Percentiles rank a stretch among this genome's conserved stretches.
These are phyloP conservation scores for Misopates orontium DNA, from an alignment of 257 asterid genomes.

Conservation along the genomic window DNA sequence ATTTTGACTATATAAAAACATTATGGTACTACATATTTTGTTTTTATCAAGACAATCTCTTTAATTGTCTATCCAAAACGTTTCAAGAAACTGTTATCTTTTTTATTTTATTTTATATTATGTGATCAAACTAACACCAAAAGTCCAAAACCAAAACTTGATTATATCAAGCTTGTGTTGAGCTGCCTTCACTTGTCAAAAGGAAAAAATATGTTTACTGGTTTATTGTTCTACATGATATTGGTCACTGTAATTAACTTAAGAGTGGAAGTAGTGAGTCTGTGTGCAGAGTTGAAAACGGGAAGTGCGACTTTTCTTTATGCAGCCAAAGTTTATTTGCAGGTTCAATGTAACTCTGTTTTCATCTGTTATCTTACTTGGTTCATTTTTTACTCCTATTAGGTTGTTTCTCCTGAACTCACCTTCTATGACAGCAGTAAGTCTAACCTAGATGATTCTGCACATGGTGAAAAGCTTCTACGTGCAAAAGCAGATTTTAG, in stretches of 20 bases:
- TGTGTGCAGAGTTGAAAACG: conserved; percentile 15
- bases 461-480: conserved; percentile 89
- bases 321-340: conserved; percentile 14
- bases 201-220: too few relatives aligned
- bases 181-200: too few relatives aligned
- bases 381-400: conserved; percentile 32
- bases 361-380: conserved; percentile 26
- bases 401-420: conserved; percentile 98
- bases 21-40: too few relatives aligned
- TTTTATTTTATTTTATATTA: too few relatives aligned
- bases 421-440: conserved; percentile 90
- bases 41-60: too few relatives aligned
- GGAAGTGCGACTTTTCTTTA: neutral
- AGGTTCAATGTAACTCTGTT: conserved; percentile 14
- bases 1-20: too few relatives aligned
- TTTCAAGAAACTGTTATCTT: too few relatives aligned
- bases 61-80: too few relatives aligned
- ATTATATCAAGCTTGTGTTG: too few relatives aligned
- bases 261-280: conserved; percentile 7
- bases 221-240: neutral
- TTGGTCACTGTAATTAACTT: conserved; percentile 1
- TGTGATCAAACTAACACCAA: too few relatives aligned
- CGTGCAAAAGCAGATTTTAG: conserved; percentile 96
- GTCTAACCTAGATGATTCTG: conserved; percentile 81
- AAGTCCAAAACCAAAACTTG: too few relatives aligned